Conservation (phyloP, 306 rosid species). For the Senna tora region DNA sequence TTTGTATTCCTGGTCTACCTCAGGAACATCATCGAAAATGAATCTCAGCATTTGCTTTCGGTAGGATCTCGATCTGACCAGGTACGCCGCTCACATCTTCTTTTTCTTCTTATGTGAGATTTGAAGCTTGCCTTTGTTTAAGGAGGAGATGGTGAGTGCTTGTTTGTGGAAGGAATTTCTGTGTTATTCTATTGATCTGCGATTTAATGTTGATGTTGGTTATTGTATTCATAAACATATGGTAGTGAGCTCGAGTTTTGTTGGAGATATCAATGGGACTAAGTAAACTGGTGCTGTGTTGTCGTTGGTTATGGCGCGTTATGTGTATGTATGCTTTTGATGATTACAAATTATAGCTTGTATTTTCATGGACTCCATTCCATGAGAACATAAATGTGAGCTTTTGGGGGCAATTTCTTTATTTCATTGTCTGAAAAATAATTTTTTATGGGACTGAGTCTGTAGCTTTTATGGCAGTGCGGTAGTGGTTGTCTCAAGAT, state of each 20-base stretch:
- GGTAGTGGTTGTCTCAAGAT: no score
- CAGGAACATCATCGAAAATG: slow-evolving; percentile 50
- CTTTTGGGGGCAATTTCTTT: no score
- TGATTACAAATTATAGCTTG: no score
- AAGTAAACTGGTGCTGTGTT: not conserved
- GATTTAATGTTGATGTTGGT: not conserved
- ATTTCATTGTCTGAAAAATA: no score
- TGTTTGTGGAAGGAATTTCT: slow-evolving; percentile 1
- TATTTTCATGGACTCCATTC: no score
- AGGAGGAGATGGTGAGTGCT: slow-evolving; percentile 1
- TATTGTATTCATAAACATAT: not conserved
- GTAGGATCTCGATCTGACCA: slow-evolving; percentile 42
- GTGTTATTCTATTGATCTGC: slow-evolving; percentile 10
- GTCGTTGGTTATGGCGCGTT: not conserved
- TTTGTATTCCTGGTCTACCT: slow-evolving; percentile 58
- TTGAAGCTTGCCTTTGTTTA: not conserved
- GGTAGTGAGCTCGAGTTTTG: not conserved
- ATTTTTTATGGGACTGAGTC: no score
- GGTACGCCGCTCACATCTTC: slow-evolving; percentile 39
- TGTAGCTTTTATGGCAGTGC: no score
- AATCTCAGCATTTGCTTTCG: slow-evolving; percentile 34
- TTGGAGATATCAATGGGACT: not conserved
- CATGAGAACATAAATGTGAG: no score
- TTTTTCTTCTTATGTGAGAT: not conserved
- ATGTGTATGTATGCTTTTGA: no score